Percentiles rank a stretch among this genome's conserved stretches.
Evolutionary conservation across 495 filamentous ascomycete genomes (phyloP).

Genomic region (Hypoxylon trugodes): DNA sequence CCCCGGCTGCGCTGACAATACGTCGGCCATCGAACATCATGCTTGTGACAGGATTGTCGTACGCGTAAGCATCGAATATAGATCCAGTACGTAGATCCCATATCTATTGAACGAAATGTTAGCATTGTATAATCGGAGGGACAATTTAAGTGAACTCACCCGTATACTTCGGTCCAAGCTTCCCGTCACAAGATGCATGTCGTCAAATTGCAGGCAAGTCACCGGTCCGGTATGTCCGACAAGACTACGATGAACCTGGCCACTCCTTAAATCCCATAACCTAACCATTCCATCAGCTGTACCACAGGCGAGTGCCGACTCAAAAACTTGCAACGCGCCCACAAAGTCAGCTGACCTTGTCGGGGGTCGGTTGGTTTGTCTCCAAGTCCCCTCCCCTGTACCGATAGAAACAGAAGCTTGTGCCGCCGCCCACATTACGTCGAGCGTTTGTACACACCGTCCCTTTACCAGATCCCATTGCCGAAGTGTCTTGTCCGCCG

Average conservation of each 20-base stretch:
- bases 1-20: constrained; percentile 89
- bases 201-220: constrained; percentile 95
- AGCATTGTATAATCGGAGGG: background rate
- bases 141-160: constrained; percentile 73
- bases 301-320: constrained; percentile 95
- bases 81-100: constrained; percentile 98
- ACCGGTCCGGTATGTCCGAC: constrained; percentile 97
- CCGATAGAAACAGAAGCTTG: constrained; percentile 78
- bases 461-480: constrained; percentile 98
- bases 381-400: constrained; percentile 64
- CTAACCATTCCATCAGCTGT: constrained; percentile 98
- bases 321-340: constrained; percentile 93
- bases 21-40: constrained; percentile 97
- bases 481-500: constrained; percentile 93
- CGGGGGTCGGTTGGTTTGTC: constrained; percentile 63
- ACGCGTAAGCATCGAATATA: constrained; percentile 95
- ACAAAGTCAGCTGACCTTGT: constrained; percentile 85
- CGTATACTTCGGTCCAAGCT: constrained; percentile 93
- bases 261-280: constrained; percentile 95
- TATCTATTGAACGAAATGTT: constrained; percentile 66
- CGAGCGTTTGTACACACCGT: constrained; percentile 94
- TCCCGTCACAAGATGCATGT: constrained; percentile 92
- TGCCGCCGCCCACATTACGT: constrained; percentile 98
- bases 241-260: constrained; percentile 93
- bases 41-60: constrained; percentile 89